These are phyloP conservation scores for Cryptococcus depauperatus DNA, from an alignment of 1,284 basidiomycete genomes.

Conservation along the genomic window DNA sequence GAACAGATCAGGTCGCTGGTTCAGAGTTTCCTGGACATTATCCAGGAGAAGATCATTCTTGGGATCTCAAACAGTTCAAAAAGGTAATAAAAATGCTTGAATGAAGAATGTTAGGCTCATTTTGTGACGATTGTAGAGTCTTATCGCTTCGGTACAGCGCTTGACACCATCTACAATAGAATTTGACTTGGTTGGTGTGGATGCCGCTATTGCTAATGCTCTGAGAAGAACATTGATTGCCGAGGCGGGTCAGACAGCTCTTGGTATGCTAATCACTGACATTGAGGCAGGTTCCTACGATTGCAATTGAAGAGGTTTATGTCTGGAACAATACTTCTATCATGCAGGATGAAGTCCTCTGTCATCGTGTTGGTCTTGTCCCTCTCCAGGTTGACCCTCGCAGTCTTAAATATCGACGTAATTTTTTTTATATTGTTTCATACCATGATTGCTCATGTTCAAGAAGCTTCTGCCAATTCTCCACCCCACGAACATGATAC, in stretches of 20 bases:
- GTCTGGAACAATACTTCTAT: conserved; percentile 94
- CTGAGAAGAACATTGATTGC: conserved; percentile 86
- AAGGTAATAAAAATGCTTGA: conserved; percentile 50
- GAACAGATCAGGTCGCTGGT: conserved; percentile 56
- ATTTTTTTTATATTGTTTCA: conserved; percentile 9
- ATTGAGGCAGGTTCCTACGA: conserved; percentile 64
- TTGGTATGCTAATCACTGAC: neutral
- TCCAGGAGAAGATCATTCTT: conserved; percentile 72
- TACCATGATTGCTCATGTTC: conserved; percentile 39
- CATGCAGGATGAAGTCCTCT: conserved; percentile 87
- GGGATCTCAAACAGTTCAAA: conserved; percentile 68
- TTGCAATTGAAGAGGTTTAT: conserved; percentile 90
- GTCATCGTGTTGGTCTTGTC: conserved; percentile 82
- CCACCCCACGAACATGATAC: conserved; percentile 78
- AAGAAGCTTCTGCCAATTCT: conserved; percentile 48
- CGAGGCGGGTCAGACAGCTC: conserved; percentile 55
- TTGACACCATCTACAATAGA: conserved; percentile 76
- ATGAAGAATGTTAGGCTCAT: neutral
- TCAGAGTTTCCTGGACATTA: conserved; percentile 82
- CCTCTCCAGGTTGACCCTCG: conserved; percentile 82
- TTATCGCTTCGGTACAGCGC: conserved; percentile 65
- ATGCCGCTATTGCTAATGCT: conserved; percentile 93
- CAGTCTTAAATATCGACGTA: conserved; percentile 46
- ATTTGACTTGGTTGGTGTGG: conserved; percentile 92
- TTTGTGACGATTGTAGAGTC: conserved; percentile 53